Evolutionary conservation across 495 filamentous ascomycete species (phyloP).

Genomic region (Aspergillus affinis): DNA sequence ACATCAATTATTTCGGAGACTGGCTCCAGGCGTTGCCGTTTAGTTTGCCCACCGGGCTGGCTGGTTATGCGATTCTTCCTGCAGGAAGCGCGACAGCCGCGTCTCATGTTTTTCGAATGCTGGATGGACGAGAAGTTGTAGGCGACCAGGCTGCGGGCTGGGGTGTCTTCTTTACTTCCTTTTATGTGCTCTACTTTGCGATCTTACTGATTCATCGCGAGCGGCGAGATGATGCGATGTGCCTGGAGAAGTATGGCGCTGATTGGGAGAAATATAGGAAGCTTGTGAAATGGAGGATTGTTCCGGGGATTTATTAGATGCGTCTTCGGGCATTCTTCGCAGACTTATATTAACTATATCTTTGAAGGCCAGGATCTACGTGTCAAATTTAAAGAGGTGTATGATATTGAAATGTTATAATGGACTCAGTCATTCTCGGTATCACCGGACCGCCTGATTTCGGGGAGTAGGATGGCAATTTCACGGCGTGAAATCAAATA

Average conservation of each 20-base stretch:
- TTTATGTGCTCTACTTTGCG: constrained; percentile 84
- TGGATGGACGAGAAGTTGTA: constrained; percentile 43
- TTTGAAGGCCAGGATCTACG: too few relatives aligned
- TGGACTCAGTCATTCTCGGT: too few relatives aligned
- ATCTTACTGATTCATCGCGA: constrained; percentile 79
- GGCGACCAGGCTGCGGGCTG: constrained; percentile 62
- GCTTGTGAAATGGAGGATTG: constrained; percentile 71
- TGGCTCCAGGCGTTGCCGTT: constrained; percentile 86
- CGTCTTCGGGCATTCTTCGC: background rate
- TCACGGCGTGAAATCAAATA: too few relatives aligned
- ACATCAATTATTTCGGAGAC: constrained; percentile 90
- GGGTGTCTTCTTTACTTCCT: constrained; percentile 81
- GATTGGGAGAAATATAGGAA: constrained; percentile 83
- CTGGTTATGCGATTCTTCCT: constrained; percentile 57
- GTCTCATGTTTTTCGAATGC: constrained; percentile 48
- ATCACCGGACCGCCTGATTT: too few relatives aligned
- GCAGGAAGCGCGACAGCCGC: constrained; percentile 47
- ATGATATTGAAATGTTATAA: too few relatives aligned
- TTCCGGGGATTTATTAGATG: constrained; percentile 74
- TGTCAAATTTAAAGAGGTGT: too few relatives aligned
- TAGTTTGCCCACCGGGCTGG: constrained; percentile 75
- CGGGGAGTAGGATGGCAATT: too few relatives aligned
- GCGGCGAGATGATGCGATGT: constrained; percentile 79
- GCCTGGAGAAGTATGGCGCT: constrained; percentile 76
- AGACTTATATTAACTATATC: too few relatives aligned